Base-by-base conservation (phyloP, 2,329 filamentous ascomycete species). In the Dothistroma septosporum region DNA sequence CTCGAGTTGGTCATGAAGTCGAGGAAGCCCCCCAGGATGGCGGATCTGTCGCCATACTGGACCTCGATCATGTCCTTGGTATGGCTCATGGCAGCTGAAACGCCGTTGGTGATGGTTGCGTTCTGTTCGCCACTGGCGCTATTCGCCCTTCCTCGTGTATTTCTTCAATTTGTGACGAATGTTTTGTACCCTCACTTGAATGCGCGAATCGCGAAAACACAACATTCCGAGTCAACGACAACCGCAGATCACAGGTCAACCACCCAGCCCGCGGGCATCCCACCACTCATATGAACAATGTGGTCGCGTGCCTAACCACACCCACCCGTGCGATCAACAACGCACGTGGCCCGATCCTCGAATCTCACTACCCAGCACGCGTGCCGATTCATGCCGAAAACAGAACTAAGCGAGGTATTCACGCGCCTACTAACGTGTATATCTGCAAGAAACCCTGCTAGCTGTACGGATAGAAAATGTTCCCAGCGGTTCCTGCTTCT, bases 361-460 rank as follows among this genome's bases (percentile, higher is more conserved):
- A 32, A 19, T 21, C 24, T 31, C 11, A 35, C 24, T 12, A 3
- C 24, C 5, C 19, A 31, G 2, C 16, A 10, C 50, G 28, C 12
- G n/a, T 53, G 24, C 31, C 31, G 50, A 21, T 31, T 32, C 11
- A 35, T 53, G 10, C 31, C 50, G 50, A 53, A 35, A 32, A 7
- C 50, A 31, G 16, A 14, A 2, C 16, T 32, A 31, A 21, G 31
- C 47, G 22, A 50, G 14, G 47, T 4, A 21, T 31, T 31, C 28
- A 12, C 47, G 22, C 21, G 21, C 47, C 28, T 53, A 21, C n/a
- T n/a, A n/a, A n/a, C n/a, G n/a, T n/a, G n/a, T 35, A 35, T 35
- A 21, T 53, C 24, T 53, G 50, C 50, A 53, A 53, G 47, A 28
- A 12, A 11, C 48, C 48, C 31, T 52, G 48, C 48, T 52, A 52